Evolutionary conservation across 768 basidiomycete species (phyloP), one percentile per base, ranked within the genome.

Genomic region (Thelephora ganbajun): DNA sequence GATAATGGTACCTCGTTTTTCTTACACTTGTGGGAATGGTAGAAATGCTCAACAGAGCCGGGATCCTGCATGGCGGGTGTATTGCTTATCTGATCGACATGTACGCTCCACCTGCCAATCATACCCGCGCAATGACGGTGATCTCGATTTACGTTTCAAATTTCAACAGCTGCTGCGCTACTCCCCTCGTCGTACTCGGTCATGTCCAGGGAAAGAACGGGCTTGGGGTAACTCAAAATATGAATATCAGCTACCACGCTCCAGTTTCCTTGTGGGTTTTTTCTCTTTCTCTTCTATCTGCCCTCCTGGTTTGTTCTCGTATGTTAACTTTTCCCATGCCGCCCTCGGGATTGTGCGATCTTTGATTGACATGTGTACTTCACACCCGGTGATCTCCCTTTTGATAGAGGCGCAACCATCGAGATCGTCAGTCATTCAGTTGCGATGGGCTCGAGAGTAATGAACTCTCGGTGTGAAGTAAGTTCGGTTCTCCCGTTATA

Each of bases 1-100:
- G 16, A n/a, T 13, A 20, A 22, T 33, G 6, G 20, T 13, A 26
- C 33, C 36, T 11, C 19, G 1, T 23, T 36, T 46, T 19, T 49
- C 30, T 26, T 12, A 37, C 47, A 30, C 33, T 16, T 37, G n/a
- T 41, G 39, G 34, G 22, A 19, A 14, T 36, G 16, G 34, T 51
- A 81, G 82, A 72, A 48, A 83, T 83, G 80, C 65, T 84, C 30
- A 86, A 85, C 54, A 82, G 82, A 11, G 79, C 80, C 20, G 78
- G 79, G 1, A 80, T 82, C 74, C 66, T 84, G 13, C 83, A 84
- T 53, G 83, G 83, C n/a, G 82, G 79, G 35, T 81, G 80, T 47
- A 59, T 85, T 33, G 77, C 80, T 41, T 83, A 83, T 61, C 65
- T 85, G 48, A 76, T 84, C 39, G 83, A 85, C 62, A 83, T 44